Evolutionary conservation across 2,329 filamentous ascomycete species (phyloP).

Genomic region (Fusarium citri): DNA sequence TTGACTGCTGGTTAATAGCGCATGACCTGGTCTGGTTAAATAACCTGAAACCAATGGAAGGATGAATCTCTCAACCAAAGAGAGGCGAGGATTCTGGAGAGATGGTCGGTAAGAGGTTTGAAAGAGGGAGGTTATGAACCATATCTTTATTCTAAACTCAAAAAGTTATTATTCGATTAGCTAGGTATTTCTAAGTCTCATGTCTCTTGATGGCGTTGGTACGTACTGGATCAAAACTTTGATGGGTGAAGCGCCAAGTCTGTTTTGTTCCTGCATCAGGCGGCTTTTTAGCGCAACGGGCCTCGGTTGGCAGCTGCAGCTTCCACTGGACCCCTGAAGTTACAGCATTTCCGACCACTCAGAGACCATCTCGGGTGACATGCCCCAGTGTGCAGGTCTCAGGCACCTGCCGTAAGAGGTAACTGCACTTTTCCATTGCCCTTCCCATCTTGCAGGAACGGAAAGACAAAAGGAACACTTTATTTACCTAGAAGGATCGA

Average conservation of each 20-base stretch:
- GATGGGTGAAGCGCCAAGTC: conserved; percentile 2
- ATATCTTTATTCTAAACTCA: not conserved
- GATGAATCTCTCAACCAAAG: conserved; percentile 14
- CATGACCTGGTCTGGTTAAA: conserved; percentile 31
- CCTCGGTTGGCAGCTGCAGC: conserved; percentile 35
- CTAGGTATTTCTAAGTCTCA: not conserved
- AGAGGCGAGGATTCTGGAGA: not conserved
- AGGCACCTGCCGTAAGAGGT: conserved; percentile 32
- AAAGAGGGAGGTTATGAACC: not conserved
- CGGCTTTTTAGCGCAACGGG: conserved; percentile 36
- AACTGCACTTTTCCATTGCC: conserved; percentile 1
- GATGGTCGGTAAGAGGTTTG: not conserved
- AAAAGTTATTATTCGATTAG: not conserved
- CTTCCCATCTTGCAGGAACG: not conserved
- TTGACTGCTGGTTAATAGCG: conserved; percentile 18
- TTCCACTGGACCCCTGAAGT: conserved; percentile 23
- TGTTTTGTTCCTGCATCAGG: conserved; percentile 44
- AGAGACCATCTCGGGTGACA: conserved; percentile 17
- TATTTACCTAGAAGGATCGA: not conserved
- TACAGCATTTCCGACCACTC: conserved; percentile 12
- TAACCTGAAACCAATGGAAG: conserved; percentile 35
- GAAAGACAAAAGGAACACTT: not conserved
- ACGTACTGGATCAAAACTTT: not conserved
- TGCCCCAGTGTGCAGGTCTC: conserved; percentile 7
- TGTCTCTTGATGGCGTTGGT: not conserved